Conservation (phyloP, 495 filamentous ascomycete genomes). For the Hypomontagnella monticulosa region DNA sequence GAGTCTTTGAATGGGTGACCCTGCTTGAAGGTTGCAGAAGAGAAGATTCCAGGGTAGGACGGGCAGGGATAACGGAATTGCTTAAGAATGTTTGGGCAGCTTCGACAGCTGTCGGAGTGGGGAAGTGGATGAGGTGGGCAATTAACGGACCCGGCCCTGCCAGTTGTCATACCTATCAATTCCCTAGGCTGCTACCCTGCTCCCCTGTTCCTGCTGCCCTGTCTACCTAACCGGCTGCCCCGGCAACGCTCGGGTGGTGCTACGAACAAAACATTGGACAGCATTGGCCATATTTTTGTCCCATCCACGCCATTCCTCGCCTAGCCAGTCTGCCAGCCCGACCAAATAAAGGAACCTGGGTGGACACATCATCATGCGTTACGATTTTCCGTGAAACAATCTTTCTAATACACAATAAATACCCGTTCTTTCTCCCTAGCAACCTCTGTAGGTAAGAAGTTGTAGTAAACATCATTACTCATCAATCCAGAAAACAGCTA, state of each 20-base stretch:
- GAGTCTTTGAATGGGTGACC: no score
- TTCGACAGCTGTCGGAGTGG: conserved; percentile 23
- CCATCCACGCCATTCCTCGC: conserved; percentile 29
- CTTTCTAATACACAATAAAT: conserved; percentile 31
- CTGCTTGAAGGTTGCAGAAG: no score
- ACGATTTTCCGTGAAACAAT: conserved; percentile 38
- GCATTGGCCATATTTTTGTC: conserved; percentile 30
- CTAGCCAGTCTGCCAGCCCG: conserved; percentile 23
- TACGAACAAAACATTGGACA: conserved; percentile 36
- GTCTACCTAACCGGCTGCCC: conserved; percentile 40
- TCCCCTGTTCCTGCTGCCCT: background rate
- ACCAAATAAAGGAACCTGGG: conserved; percentile 38
- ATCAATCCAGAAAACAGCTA: conserved; percentile 17
- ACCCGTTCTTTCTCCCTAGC: conserved; percentile 27
- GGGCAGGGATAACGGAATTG: no score
- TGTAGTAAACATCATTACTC: conserved; percentile 32
- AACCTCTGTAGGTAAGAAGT: conserved; percentile 27
- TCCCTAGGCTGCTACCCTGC: background rate
- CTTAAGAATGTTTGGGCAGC: conserved; percentile 4
- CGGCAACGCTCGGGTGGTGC: conserved; percentile 34
- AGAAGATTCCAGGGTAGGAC: no score
- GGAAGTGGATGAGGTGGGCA: background rate
- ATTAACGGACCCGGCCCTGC: conserved; percentile 13
- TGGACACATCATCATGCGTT: conserved; percentile 47
- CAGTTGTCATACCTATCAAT: conserved; percentile 28